Base-by-base conservation (phyloP, 2,329 filamentous ascomycete genomes). In the Massarina eburnea region DNA sequence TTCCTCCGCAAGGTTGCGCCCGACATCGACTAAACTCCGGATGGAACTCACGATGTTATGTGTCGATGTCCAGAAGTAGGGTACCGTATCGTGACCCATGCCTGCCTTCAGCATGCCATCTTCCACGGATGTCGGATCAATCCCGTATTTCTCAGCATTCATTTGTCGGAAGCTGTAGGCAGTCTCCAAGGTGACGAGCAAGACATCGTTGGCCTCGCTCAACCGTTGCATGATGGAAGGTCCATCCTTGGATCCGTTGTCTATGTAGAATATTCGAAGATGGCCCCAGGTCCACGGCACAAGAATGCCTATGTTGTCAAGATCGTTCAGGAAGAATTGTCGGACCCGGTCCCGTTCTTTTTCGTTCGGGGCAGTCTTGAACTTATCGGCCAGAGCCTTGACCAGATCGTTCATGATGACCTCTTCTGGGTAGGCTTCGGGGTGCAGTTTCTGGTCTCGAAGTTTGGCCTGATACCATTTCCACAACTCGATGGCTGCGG, bases 31-130 rank as follows among this genome's bases (percentile, higher is more conserved):
- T 20, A 76, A 64, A 26, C 63, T 63, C 22, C 65, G 63, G 44
- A 57, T 62, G 5, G 71, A 64, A 39, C 68, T 68, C 36, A 76
- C 67, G 24, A 76, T 68, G 35, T 71, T 72, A 44, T 71, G 62
- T 1, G 80, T 83, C 14, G 89, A 91, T 0, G 91, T 96, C 94
- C 94, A 99, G 35, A 91, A 88, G 48, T 89, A 84, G 0, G 86
- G 82, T 8, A 96, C 76, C 9, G 79, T 81, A 17, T 84, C 79
- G 61, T 90, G 91, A 35, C 82, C 80, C 14, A 78, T 73, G 18
- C 67, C 62, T 14, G 63, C 46, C 34, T 56, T 66, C 4, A 78
- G 58, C 14, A 78, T 57, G 35, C 75, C 73, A 37, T 76, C 71
- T 3, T 57, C 70, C 24, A 94, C 69, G 41, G 80, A 73, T 52